Evolutionary conservation across 2,329 filamentous ascomycete genomes (phyloP), one percentile per base, ranked within the genome.

Genomic region (Keithomyces neogunnii): DNA sequence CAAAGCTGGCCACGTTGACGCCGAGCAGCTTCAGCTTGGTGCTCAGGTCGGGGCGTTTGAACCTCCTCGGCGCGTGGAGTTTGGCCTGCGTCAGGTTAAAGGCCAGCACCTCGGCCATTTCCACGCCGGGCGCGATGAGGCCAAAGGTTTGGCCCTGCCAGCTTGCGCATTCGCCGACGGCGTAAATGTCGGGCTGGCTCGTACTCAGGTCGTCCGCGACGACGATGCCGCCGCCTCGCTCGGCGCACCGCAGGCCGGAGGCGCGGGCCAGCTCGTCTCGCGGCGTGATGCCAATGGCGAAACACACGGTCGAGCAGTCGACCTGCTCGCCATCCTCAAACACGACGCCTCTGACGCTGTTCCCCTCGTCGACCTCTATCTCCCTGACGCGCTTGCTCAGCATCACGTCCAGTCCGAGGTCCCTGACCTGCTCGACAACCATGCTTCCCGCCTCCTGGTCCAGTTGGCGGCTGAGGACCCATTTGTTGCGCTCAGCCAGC

Each of bases 1-100:
- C 90, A 63, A 96, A 96, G 62, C 88, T 93, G 19, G 91, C 91
- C 4, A 96, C 91, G 57, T 96, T 88, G 7, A 96, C 89, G 0
- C 90, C 90, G 0, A 96, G 76, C 0, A 96, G 74, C 73, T 96
- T 96, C 32, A 96, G 73, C 65, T 95, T 96, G 0, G 90, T 96
- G 73, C 90, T 95, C 40, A 96, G 73, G 65, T 96, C 89, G 0
- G 90, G 91, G 4, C 84, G 73, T 66, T 88, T 89, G 74, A 95
- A 95, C 32, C 73, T 74, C 33, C 86, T 76, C 2, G 81, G 80
- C 5, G 80, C 68, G 63, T 92, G 86, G 2, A 81, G 77, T 62
- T 86, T 85, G 33, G 88, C 87, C 64, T 91, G 85, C 3, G 90
- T 95, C 52, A 96, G 79, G 66, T 96, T 96, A 73, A 93, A 96